These are phyloP conservation scores for Daldinia caldariorum DNA, from an alignment of 495 filamentous ascomycete species.

Conservation along the genomic window DNA sequence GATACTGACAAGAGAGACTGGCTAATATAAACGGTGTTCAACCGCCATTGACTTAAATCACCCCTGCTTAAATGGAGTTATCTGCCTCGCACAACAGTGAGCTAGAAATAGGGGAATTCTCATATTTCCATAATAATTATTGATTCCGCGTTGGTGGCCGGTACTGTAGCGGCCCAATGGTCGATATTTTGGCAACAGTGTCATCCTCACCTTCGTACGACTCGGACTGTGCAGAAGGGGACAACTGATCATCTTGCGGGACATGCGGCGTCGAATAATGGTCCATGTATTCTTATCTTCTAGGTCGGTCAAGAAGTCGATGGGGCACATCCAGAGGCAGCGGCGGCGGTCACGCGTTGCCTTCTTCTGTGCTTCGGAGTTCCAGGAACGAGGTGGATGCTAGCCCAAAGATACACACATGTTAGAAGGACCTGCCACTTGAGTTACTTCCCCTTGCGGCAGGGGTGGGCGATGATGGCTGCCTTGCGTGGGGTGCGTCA, in stretches of 20 bases:
- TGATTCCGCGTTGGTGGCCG: conserved; percentile 23
- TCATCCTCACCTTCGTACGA: conserved; percentile 33
- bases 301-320: conserved; percentile 31
- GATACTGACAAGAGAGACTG: conserved; percentile 29
- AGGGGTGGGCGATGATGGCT: conserved; percentile 25
- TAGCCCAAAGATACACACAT: conserved; percentile 14
- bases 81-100: conserved; percentile 37
- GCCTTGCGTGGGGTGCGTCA: conserved; percentile 16
- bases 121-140: conserved; percentile 34
- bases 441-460: conserved; percentile 32
- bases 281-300: conserved; percentile 35
- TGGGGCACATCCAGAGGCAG: conserved; percentile 22
- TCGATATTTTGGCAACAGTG: conserved; percentile 24
- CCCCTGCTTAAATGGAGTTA: conserved; percentile 31
- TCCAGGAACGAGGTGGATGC: conserved; percentile 14
- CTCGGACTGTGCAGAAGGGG: conserved; percentile 11
- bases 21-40: conserved; percentile 40
- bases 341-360: conserved; percentile 18
- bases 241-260: conserved; percentile 34
- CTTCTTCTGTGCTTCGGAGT: conserved; percentile 23
- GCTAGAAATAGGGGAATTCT: conserved; percentile 37
- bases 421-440: conserved; percentile 19
- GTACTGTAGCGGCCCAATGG: conserved; percentile 31
- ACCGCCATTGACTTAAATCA: conserved; percentile 20
- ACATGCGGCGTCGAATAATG: conserved; percentile 35